Evolutionary conservation across 163 green algal genomes (phyloP), one percentile per base, ranked within the genome.

Genomic region (Chlorella variabilis): DNA sequence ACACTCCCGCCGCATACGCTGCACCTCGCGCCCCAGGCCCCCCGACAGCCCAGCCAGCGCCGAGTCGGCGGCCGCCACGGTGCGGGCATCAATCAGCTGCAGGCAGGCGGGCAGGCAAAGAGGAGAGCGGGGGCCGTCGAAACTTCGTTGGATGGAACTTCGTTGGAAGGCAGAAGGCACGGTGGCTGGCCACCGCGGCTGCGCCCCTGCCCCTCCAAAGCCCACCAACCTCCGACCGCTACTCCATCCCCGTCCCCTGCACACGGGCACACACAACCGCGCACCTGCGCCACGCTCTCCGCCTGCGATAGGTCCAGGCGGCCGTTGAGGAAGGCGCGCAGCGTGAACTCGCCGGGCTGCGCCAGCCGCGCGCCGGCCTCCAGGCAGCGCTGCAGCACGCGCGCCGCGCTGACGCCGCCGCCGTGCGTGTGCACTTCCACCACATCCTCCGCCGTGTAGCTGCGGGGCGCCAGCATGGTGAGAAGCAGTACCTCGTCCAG

Each of bases 401-500:
- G 74, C 41, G 83, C 78, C 1, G 87, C 91, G 83, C 90, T 97
- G 59, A 99, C 89, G n/a, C 83, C 85, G 49, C 96, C 96, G 18
- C 96, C 96, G 85, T 99, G 96, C 23, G 86, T 93, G 81, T 99
- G 96, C 11, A 99, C 68, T 87, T 99, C 96, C 1, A 98, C 83
- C 18, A 99, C 96, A 80, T 99, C 96, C 80, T 99, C 96, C 17
- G 87, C 71, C 0, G 96, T 99, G 90, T 98, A 99, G 0, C 94
- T 98, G 31, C 91, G 88, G 1, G 94, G 95, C 1, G 78, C 87
- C 48, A 93, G 90, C 93, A 99, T 98, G 34, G 85, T 83, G 31
- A 98, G 71, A 63, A 93, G 21, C 56, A 99, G 84, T 48, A 97
- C 91, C 91, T 98, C 94, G 83, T 98, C 94, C 27, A 98, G 65